A percentile compares a stretch with the other conserved stretches of the same genome.
These are phyloP conservation scores for Yamadazyma songkhlaensis DNA, from an alignment of 1,139 yeast species.

Conservation along the genomic window DNA sequence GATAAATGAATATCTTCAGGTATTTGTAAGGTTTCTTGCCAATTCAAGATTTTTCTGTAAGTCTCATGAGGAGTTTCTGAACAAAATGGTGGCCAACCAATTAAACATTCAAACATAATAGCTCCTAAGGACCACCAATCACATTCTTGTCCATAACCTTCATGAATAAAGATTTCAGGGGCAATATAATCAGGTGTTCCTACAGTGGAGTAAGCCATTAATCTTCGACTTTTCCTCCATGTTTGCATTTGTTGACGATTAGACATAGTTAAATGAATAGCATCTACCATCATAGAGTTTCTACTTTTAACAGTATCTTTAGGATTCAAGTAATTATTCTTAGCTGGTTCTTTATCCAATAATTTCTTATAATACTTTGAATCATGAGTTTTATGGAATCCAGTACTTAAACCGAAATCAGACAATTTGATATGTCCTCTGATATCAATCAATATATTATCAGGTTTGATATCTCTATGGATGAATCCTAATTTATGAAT, in stretches of 20 bases:
- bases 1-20: constrained; percentile 96
- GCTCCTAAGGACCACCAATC: constrained; percentile 99
- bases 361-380: constrained; percentile 73
- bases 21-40: constrained; percentile 90
- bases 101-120: constrained; percentile 96
- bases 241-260: constrained; percentile 97
- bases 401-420: constrained; percentile 83
- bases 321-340: constrained; percentile 6
- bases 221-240: constrained; percentile 92
- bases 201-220: constrained; percentile 98
- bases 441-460: constrained; percentile 74
- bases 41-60: constrained; percentile 87
- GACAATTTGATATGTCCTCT: constrained; percentile 77
- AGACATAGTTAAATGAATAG: constrained; percentile 92
- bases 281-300: constrained; percentile 89
- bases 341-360: constrained; percentile 54
- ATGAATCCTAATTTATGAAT: constrained; percentile 77
- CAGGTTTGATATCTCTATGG: constrained; percentile 79
- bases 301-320: constrained; percentile 31
- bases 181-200: constrained; percentile 99
- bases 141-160: constrained; percentile 98
- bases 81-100: constrained; percentile 99
- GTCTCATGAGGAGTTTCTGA: constrained; percentile 99
- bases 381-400: constrained; percentile 83
- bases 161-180: constrained; percentile 94